Evolutionary conservation across 148 eudicot genomes (phyloP).

Genomic region (Talinum fruticosum): DNA sequence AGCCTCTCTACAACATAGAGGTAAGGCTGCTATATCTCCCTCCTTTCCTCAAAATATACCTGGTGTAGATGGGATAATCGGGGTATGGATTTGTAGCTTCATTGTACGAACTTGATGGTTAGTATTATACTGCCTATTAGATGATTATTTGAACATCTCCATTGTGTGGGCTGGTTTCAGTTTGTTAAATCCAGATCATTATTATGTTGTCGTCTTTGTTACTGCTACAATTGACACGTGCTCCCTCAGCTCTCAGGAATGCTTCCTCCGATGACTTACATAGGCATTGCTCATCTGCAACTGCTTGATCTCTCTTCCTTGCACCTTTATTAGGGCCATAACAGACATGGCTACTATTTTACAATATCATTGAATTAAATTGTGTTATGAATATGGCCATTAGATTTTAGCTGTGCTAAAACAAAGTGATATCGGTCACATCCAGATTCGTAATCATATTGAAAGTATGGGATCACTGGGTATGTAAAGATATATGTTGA

Average conservation of each 20-base stretch:
- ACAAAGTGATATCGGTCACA: neutral
- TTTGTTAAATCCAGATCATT: slow-evolving; percentile 53
- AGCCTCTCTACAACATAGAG: too few species aligned
- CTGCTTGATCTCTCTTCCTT: slow-evolving; percentile 40
- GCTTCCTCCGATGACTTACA: slow-evolving; percentile 85
- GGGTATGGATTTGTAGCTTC: slow-evolving; percentile 42
- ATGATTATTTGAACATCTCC: slow-evolving; percentile 10
- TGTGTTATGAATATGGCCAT: neutral
- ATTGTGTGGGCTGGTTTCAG: neutral
- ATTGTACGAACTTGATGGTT: slow-evolving; percentile 66
- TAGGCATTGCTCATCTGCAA: slow-evolving; percentile 78
- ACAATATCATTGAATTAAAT: too few species aligned
- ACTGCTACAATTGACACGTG: slow-evolving; percentile 74
- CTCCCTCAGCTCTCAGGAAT: slow-evolving; percentile 73
- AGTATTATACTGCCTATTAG: neutral
- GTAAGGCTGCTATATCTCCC: too few species aligned
- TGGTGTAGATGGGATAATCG: too few species aligned
- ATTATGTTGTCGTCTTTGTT: slow-evolving; percentile 75
- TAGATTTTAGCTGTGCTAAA: neutral
- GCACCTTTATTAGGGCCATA: too few species aligned
- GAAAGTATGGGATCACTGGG: neutral
- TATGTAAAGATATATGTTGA: neutral
- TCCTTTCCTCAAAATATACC: too few species aligned
- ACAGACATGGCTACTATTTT: too few species aligned
- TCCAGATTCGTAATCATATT: neutral